These are phyloP conservation scores for Candida corydali DNA, from an alignment of 805 yeast genomes.

Conservation along the genomic window DNA sequence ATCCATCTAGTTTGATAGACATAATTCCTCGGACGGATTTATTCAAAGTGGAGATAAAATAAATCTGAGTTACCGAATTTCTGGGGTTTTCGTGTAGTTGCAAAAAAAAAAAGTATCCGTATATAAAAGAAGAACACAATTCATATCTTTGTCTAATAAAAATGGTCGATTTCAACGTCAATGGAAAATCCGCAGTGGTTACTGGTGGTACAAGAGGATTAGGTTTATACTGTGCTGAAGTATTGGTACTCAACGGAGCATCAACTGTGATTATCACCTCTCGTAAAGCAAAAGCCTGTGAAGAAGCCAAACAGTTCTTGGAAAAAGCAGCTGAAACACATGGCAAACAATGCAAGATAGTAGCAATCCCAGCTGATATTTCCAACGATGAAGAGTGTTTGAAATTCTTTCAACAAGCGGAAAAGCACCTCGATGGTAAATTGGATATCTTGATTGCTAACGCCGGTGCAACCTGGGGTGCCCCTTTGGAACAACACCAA, in stretches of 20 bases:
- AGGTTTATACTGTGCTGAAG: conserved; percentile 66
- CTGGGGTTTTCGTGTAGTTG: too few species aligned
- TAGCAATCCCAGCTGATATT: conserved; percentile 55
- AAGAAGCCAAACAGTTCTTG: conserved; percentile 45
- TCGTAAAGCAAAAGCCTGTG: conserved; percentile 58
- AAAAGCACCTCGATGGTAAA: conserved; percentile 30
- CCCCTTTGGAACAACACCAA: conserved; percentile 56
- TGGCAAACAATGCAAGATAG: conserved; percentile 26
- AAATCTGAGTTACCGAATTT: not conserved
- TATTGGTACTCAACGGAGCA: conserved; percentile 59
- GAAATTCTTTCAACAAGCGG: conserved; percentile 38
- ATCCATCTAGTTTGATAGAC: conserved; percentile 20
- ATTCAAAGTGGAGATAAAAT: not conserved
- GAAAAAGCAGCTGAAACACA: conserved; percentile 33
- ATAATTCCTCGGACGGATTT: not conserved
- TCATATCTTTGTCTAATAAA: not conserved
- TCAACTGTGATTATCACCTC: conserved; percentile 59
- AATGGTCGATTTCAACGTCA: conserved; percentile 45
- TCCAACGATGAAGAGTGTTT: conserved; percentile 47
- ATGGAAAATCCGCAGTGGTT: conserved; percentile 61
- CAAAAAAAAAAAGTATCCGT: too few species aligned
- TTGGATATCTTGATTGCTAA: conserved; percentile 68
- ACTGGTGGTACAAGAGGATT: conserved; percentile 79
- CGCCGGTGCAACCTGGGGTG: conserved; percentile 83
- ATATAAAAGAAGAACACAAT: not conserved